A percentile compares a stretch with the other conserved stretches of the same genome.
Conservation (phyloP, 768 basidiomycete species). For the Trametes sanguinea region DNA sequence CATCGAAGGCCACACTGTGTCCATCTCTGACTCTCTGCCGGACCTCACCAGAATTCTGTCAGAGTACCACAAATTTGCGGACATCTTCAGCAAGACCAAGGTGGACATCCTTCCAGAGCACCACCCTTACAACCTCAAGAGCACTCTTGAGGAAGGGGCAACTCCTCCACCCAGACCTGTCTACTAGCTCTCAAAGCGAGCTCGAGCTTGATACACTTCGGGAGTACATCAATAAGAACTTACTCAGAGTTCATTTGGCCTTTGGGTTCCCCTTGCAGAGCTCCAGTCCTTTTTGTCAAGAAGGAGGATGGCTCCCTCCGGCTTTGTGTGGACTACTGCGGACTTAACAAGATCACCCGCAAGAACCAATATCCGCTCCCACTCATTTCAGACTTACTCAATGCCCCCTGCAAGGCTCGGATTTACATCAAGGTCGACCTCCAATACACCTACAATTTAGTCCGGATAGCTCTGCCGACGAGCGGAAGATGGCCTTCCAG, state of each 20-base stretch:
- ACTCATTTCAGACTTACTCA: neutral
- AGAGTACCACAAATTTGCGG: conserved; percentile 24
- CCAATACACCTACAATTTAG: conserved; percentile 39
- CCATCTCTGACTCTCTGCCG: neutral
- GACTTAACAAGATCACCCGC: neutral
- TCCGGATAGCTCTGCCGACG: conserved; percentile 36
- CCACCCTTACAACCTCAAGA: conserved; percentile 3
- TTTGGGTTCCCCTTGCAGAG: neutral
- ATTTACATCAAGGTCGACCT: conserved; percentile 42
- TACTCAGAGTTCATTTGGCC: neutral
- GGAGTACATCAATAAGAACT: neutral
- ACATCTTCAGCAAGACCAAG: conserved; percentile 3
- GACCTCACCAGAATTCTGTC: conserved; percentile 6
- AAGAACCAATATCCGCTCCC: neutral
- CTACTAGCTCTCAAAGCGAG: neutral
- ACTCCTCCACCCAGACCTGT: neutral
- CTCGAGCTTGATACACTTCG: neutral
- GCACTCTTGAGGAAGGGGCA: neutral
- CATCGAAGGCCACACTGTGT: too few species aligned
- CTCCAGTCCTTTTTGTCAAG: neutral
- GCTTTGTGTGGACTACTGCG: neutral
- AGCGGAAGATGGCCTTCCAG: conserved; percentile 39
- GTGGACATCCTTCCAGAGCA: neutral
- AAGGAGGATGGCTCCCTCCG: neutral
- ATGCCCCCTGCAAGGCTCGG: conserved; percentile 9